phyloP scores from a whole-genome alignment of 2,329 filamentous ascomycete species.

The Penicillium sp. region DNA sequence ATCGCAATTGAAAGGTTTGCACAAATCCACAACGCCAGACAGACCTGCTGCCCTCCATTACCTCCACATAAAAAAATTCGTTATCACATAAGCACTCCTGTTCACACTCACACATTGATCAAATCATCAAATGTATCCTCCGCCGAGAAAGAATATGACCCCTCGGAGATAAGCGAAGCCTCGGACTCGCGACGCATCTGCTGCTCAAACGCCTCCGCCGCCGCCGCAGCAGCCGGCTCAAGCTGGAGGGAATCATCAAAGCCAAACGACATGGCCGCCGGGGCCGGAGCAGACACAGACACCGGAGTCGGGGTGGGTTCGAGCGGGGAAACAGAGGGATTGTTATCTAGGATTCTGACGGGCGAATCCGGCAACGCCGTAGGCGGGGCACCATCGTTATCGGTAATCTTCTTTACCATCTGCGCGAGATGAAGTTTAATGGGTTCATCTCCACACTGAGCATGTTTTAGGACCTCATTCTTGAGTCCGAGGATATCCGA shows the following conservation, averaged over 20 bases:
- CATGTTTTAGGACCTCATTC: constrained; percentile 43
- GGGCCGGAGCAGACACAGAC: neutral
- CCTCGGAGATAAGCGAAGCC: constrained; percentile 29
- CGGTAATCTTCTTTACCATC: constrained; percentile 41
- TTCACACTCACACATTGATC: constrained; percentile 31
- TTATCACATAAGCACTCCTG: neutral
- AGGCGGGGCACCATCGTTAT: constrained; percentile 20
- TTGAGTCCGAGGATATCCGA: constrained; percentile 42
- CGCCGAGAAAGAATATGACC: constrained; percentile 31
- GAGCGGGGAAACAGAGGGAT: constrained; percentile 16
- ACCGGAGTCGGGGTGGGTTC: too few relatives aligned
- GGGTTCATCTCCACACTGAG: constrained; percentile 40
- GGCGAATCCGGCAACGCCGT: neutral
- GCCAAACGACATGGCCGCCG: constrained; percentile 30
- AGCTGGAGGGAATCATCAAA: constrained; percentile 36
- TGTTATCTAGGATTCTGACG: constrained; percentile 15
- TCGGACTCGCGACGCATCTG: constrained; percentile 34
- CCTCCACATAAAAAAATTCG: constrained; percentile 1
- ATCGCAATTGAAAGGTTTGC: constrained; percentile 10
- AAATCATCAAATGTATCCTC: constrained; percentile 36
- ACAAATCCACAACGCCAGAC: constrained; percentile 5
- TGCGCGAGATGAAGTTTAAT: constrained; percentile 40
- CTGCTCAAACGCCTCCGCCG: constrained; percentile 28
- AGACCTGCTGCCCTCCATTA: constrained; percentile 9
- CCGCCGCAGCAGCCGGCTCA: constrained; percentile 21